These are phyloP conservation scores for Globisporangium cylindrosporum DNA, from an alignment of 352 stramenopile genomes.

Conservation along the genomic window DNA sequence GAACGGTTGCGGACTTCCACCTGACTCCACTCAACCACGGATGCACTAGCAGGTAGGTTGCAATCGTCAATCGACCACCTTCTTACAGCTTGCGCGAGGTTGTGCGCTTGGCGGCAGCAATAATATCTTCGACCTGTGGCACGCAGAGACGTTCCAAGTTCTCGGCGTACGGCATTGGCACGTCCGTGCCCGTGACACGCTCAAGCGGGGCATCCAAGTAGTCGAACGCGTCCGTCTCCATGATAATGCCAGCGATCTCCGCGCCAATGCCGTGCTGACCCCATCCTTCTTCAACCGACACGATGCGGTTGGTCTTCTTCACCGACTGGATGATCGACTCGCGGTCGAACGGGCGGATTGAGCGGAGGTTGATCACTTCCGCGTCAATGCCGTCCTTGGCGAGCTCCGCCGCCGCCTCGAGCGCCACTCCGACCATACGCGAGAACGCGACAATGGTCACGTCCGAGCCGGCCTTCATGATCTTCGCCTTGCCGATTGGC, in stretches of 20 bases:
- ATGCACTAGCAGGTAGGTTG: background rate
- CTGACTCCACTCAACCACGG: background rate
- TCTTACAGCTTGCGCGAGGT: slow-evolving; percentile 68
- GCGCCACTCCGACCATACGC: slow-evolving; percentile 94
- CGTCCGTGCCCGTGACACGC: slow-evolving; percentile 96
- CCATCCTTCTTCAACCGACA: slow-evolving; percentile 97
- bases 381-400: slow-evolving; percentile 93
- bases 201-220: slow-evolving; percentile 98
- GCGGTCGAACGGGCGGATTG: slow-evolving; percentile 96
- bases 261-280: slow-evolving; percentile 96
- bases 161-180: slow-evolving; percentile 98
- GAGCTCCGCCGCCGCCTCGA: slow-evolving; percentile 95
- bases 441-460: slow-evolving; percentile 98
- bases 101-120: slow-evolving; percentile 91
- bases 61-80: background rate
- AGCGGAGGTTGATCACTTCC: slow-evolving; percentile 95
- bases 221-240: slow-evolving; percentile 98
- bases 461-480: slow-evolving; percentile 96
- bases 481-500: slow-evolving; percentile 98
- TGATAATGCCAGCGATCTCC: slow-evolving; percentile 97
- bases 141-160: slow-evolving; percentile 96
- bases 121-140: slow-evolving; percentile 94
- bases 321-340: slow-evolving; percentile 96
- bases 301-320: slow-evolving; percentile 98
- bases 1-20: background rate